Percentiles rank a stretch among this genome's conserved stretches.
These are phyloP conservation scores for Boletus sp. DNA, from an alignment of 768 basidiomycete genomes.

Conservation along the genomic window DNA sequence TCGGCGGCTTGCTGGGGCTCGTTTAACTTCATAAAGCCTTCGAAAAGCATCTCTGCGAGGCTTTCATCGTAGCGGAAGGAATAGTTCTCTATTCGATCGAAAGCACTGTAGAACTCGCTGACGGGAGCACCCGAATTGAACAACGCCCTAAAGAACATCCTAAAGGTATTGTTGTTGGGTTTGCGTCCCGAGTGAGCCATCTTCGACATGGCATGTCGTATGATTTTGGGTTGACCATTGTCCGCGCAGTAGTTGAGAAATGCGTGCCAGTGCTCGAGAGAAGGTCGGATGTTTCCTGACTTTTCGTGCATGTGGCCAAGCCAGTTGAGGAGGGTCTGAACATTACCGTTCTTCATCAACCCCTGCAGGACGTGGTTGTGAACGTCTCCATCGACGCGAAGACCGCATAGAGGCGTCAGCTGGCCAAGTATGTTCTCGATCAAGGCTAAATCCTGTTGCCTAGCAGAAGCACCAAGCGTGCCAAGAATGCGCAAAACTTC, in stretches of 20 bases:
- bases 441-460: conserved; percentile 50
- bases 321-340: conserved; percentile 46
- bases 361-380: conserved; percentile 49
- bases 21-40: conserved; percentile 42
- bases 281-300: conserved; percentile 44
- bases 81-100: conserved; percentile 46
- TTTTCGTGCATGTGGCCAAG: conserved; percentile 50
- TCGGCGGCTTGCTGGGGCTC: conserved; percentile 35
- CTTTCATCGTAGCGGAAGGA: conserved; percentile 43
- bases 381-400: conserved; percentile 42
- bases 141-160: conserved; percentile 45
- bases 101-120: conserved; percentile 37
- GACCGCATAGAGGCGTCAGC: conserved; percentile 45
- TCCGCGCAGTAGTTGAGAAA: conserved; percentile 43
- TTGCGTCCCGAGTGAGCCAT: conserved; percentile 39
- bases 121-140: conserved; percentile 32
- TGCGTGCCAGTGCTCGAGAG: conserved; percentile 52
- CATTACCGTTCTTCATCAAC: conserved; percentile 43
- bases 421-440: conserved; percentile 52
- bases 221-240: conserved; percentile 23
- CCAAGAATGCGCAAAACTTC: conserved; percentile 41
- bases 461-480: conserved; percentile 49
- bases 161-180: conserved; percentile 47
- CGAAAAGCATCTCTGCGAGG: conserved; percentile 39
- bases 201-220: conserved; percentile 32